Base-by-base conservation (phyloP, 2,329 filamentous ascomycete genomes). In the Sporothrix brasiliensis region DNA sequence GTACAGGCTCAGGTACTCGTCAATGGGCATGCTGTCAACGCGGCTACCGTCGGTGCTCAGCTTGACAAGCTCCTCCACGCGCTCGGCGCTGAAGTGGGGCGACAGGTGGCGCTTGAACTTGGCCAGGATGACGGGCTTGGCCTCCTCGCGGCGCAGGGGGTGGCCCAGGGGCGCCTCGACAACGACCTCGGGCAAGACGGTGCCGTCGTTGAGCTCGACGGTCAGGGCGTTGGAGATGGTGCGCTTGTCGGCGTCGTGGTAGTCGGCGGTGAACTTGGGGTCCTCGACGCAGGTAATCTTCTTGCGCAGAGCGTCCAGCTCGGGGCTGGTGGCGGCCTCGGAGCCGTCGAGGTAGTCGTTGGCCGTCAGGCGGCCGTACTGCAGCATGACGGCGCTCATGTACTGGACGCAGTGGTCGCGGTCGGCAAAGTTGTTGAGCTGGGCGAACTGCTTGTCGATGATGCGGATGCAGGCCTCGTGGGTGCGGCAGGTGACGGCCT, bases 331-430 rank as follows among this genome's bases (percentile, higher is more conserved):
- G 73, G 95, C 95, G 67, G 95, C 94, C 84, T 98, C 94, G 76
- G 90, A 88, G 76, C 92, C 93, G 80, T 99, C 95, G 61, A 89
- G 89, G 86, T 99, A 99, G 84, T 99, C 95, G 74, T 87, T 92
- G 67, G 95, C 94, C 77, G 94, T 92, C 73, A 99, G 91, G 75
- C 95, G 93, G 81, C 95, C 93, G 82, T 94, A 98, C 75, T 91
- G 91, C 75, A 99, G 91, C 93, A 98, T 98, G 77, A 93, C 93
- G 74, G 94, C 86, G 79, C 93, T 92, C 95, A 99, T 99, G 88
- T 99, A 99, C 85, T 98, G 95, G 76, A 99, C 94, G 84, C 95
- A 99, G 88, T 99, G 95, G 83, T 99, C 95, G 78, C 95, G 93
- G 84, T 99, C 95, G 78, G 95, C 95, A 79, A 98, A 99, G 89